Percentiles rank a stretch among this genome's conserved stretches.
Conservation (phyloP, 306 rosid genomes). For the Crotalaria pallida region DNA sequence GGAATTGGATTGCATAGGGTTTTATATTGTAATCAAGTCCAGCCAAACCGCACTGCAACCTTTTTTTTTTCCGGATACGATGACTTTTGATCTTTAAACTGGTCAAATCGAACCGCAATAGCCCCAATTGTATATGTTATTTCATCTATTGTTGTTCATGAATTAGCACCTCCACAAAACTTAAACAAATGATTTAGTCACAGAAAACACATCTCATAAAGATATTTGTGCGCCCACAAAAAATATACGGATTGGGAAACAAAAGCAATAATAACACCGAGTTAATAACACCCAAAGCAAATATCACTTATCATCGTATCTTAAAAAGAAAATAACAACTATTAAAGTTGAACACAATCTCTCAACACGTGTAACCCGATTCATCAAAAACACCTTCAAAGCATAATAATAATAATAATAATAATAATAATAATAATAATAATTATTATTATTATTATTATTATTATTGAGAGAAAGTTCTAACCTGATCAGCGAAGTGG, state of each 20-base stretch:
- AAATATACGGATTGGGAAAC: neutral
- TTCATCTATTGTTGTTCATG: neutral
- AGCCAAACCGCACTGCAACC: too few species aligned
- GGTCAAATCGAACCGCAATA: neutral
- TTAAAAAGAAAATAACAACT: neutral
- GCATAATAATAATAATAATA: too few species aligned
- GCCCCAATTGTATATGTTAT: neutral
- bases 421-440: too few species aligned
- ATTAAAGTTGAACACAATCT: neutral
- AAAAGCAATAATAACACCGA: too few species aligned
- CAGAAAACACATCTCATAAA: too few species aligned
- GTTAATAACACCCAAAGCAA: neutral
- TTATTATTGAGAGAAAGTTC: neutral
- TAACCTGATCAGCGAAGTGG: constrained; percentile 48
- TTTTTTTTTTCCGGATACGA: too few species aligned
- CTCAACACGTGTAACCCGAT: neutral
- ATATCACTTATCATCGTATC: neutral
- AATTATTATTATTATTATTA: too few species aligned
- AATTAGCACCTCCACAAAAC: neutral
- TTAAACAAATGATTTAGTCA: neutral
- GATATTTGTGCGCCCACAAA: neutral
- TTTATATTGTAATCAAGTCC: too few species aligned
- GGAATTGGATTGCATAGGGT: too few species aligned
- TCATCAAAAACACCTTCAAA: neutral
- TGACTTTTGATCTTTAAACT: too few species aligned